Percentiles rank a stretch among this genome's conserved stretches.
These are phyloP conservation scores for Cylindrotheca closterium DNA, from an alignment of 108 stramenopile species.

Conservation along the genomic window DNA sequence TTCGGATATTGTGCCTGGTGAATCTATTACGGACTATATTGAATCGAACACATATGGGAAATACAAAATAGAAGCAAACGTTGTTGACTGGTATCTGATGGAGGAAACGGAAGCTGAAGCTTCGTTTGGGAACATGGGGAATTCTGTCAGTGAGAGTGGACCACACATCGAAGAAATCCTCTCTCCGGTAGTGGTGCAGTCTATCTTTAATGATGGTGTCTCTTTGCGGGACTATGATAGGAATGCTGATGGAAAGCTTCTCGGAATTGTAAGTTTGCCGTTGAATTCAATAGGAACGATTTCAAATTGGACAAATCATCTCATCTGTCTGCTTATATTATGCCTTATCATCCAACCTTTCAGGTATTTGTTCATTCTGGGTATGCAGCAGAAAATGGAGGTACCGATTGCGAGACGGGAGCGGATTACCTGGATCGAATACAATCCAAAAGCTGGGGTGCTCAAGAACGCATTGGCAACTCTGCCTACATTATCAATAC, in stretches of 20 bases:
- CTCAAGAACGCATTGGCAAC: background rate
- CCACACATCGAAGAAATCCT: slow-evolving; percentile 19
- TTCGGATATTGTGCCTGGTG: slow-evolving; percentile 17
- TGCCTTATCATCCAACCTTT: background rate
- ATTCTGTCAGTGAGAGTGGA: slow-evolving; percentile 2
- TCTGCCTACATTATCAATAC: background rate
- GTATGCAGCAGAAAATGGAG: slow-evolving; percentile 56
- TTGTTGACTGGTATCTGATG: slow-evolving; percentile 26
- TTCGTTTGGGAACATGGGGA: slow-evolving; percentile 21
- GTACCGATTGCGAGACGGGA: slow-evolving; percentile 37
- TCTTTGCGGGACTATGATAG: slow-evolving; percentile 21
- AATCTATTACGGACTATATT: slow-evolving; percentile 26
- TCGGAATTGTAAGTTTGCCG: slow-evolving; percentile 36
- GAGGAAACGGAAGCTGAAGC: slow-evolving; percentile 22
- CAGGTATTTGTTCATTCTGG: slow-evolving; percentile 56
- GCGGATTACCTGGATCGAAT: slow-evolving; percentile 22
- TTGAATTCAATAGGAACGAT: no score
- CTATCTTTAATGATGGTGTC: slow-evolving; percentile 16
- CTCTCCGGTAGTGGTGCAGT: slow-evolving; percentile 2
- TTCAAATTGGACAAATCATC: background rate
- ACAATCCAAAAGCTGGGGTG: slow-evolving; percentile 9
- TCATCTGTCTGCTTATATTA: background rate
- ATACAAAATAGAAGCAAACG: slow-evolving; percentile 19
- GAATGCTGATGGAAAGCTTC: slow-evolving; percentile 31
- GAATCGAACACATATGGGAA: slow-evolving; percentile 25